These are phyloP conservation scores for Castanopsis chinensis DNA, from an alignment of 306 rosid genomes.

Conservation along the genomic window DNA sequence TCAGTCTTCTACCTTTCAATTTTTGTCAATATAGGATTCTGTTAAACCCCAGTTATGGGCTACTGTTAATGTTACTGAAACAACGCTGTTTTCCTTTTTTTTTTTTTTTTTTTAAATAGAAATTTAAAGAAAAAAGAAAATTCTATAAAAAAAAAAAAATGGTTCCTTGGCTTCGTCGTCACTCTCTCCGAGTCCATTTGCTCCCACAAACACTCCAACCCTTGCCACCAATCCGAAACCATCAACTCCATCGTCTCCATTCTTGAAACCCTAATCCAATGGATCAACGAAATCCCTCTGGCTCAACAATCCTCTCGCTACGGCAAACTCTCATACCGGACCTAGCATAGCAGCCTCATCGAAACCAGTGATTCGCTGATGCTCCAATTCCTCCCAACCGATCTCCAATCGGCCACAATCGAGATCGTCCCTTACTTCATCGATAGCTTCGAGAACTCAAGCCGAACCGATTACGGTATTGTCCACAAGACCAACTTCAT, in stretches of 20 bases:
- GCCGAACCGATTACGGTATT: conserved; percentile 88
- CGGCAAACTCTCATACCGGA: conserved; percentile 72
- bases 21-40: too few relatives aligned
- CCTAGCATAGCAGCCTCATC: conserved; percentile 62
- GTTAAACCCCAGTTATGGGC: too few relatives aligned
- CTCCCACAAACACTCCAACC: conserved; percentile 57
- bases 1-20: too few relatives aligned
- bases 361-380: conserved; percentile 44
- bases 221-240: conserved; percentile 51
- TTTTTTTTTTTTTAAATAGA: too few relatives aligned
- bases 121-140: too few relatives aligned
- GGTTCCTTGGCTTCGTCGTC: conserved; percentile 73
- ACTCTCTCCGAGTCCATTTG: conserved; percentile 82
- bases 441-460: conserved; percentile 74
- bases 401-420: conserved; percentile 38
- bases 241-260: conserved; percentile 38
- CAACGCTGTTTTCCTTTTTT: too few relatives aligned
- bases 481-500: conserved; percentile 95
- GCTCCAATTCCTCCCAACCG: conserved; percentile 51
- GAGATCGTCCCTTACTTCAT: conserved; percentile 73
- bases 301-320: conserved; percentile 66
- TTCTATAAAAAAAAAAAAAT: too few relatives aligned
- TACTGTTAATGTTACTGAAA: too few relatives aligned
- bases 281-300: conserved; percentile 85
- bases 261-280: conserved; percentile 56